A percentile compares a stretch with the other conserved stretches of the same genome.
Evolutionary conservation across 441 rosid genomes (phyloP).

Genomic region (Pelargonium myrrhifolium): DNA sequence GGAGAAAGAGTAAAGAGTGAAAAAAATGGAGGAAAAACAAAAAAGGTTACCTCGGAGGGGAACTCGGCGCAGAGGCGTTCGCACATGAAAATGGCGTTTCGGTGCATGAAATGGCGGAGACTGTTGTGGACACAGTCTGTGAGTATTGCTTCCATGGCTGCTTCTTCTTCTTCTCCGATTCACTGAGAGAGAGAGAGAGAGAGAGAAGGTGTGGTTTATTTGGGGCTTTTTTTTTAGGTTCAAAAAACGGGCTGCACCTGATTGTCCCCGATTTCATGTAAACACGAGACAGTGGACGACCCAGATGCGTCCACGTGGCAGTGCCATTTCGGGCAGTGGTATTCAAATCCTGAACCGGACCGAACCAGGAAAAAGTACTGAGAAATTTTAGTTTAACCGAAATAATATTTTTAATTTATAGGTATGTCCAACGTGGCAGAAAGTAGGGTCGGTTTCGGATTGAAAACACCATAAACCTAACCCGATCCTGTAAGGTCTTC

Average conservation of each 20-base stretch:
- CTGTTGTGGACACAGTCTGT: constrained; percentile 69
- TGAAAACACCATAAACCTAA: no score
- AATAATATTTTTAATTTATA: no score
- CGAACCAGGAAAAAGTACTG: no score
- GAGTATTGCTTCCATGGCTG: constrained; percentile 81
- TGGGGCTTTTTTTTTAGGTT: constrained; percentile 33
- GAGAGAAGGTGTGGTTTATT: constrained; percentile 24
- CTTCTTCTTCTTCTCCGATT: constrained; percentile 21
- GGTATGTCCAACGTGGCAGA: no score
- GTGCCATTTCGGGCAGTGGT: no score
- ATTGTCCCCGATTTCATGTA: no score
- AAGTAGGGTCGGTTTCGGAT: no score
- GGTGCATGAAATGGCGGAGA: constrained; percentile 69
- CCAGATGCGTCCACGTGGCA: no score
- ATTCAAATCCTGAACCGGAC: no score
- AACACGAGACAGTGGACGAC: no score
- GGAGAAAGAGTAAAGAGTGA: background rate
- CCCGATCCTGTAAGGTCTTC: no score
- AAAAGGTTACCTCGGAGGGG: constrained; percentile 65
- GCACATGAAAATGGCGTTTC: constrained; percentile 86
- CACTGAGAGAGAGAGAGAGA: constrained; percentile 10
- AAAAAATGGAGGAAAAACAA: background rate
- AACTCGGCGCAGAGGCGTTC: constrained; percentile 96
- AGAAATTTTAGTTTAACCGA: no score
- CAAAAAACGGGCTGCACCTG: constrained; percentile 25